Conservation (phyloP, 2,329 filamentous ascomycete genomes). For the Sclerotinia borealis region DNA sequence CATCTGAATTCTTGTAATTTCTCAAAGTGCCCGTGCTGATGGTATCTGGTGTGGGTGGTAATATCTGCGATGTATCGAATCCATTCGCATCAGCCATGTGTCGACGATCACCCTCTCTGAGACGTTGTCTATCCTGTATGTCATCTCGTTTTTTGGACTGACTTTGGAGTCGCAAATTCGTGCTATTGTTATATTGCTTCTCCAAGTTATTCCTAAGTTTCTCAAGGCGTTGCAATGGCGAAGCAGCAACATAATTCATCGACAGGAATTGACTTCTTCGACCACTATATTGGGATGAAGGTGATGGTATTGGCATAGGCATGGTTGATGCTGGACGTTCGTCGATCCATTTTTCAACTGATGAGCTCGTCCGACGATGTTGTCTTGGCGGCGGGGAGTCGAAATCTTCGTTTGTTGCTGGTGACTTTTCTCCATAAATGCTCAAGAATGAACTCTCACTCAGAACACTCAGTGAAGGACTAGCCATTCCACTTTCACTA, state of each 20-base stretch:
- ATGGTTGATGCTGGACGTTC: conserved; percentile 22
- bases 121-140: conserved; percentile 14
- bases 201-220: conserved; percentile 34
- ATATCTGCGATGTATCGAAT: conserved; percentile 31
- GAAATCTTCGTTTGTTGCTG: conserved; percentile 13
- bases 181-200: conserved; percentile 12
- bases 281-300: conserved; percentile 10
- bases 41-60: conserved; percentile 35
- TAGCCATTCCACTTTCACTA: conserved; percentile 38
- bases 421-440: conserved; percentile 49
- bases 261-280: conserved; percentile 38
- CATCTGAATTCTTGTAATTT: conserved; percentile 45
- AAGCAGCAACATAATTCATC: conserved; percentile 43
- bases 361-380: conserved; percentile 20
- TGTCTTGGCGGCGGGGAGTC: conserved; percentile 15
- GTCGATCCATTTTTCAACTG: conserved; percentile 32
- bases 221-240: conserved; percentile 47
- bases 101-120: conserved; percentile 15
- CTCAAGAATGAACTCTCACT: conserved; percentile 64
- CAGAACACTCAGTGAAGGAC: conserved; percentile 56
- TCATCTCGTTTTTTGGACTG: neutral
- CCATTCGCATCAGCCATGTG: conserved; percentile 31
- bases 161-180: conserved; percentile 1
- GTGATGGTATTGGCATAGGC: conserved; percentile 5
- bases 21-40: conserved; percentile 33